Percentiles rank a stretch among this genome's conserved stretches.
Evolutionary conservation across 139 green algal species (phyloP).

Genomic region (Desmodesmus armatus): DNA sequence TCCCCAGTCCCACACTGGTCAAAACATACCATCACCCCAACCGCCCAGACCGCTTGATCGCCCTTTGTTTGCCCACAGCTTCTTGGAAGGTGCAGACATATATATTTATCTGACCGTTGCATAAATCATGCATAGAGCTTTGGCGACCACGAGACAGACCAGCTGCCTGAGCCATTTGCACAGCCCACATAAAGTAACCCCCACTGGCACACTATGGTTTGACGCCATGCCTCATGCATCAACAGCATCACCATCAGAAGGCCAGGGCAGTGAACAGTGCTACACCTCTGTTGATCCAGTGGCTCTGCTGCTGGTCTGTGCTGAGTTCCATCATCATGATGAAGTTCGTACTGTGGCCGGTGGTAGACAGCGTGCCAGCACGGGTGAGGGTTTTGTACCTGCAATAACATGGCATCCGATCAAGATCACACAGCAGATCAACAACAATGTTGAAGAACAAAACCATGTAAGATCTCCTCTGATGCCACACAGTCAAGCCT

Average conservation of each 20-base stretch:
- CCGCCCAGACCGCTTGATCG: no score
- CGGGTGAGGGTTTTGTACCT: conserved; percentile 82
- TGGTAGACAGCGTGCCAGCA: conserved; percentile 80
- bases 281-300: conserved; percentile 87
- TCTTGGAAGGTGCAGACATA: no score
- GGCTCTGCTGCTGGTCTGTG: conserved; percentile 64
- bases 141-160: neutral
- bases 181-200: neutral
- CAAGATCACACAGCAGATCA: no score
- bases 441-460: no score
- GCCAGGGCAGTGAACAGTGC: conserved; percentile 80
- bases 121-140: no score
- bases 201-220: neutral
- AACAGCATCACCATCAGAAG: neutral
- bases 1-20: no score
- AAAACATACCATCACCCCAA: no score
- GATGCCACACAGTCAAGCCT: no score
- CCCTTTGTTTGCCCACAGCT: no score
- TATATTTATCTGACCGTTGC: no score
- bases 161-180: neutral
- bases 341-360: conserved; percentile 91
- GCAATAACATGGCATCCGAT: no score
- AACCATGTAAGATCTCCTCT: no score
- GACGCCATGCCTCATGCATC: neutral
- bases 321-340: conserved; percentile 85